Evolutionary conservation across 441 rosid genomes (phyloP).

Genomic region (Populus hybrid): DNA sequence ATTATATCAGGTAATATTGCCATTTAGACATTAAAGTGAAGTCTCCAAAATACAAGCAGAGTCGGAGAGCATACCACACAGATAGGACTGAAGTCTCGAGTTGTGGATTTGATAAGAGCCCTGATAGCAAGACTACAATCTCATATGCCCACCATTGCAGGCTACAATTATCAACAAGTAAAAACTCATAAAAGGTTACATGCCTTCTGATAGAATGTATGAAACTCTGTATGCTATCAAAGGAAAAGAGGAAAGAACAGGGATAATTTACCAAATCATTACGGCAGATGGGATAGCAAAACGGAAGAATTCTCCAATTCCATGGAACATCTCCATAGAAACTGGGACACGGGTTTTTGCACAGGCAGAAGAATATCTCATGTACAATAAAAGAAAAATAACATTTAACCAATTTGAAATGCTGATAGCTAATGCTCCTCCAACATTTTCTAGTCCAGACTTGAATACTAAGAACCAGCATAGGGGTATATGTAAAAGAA

Average conservation of each 20-base stretch:
- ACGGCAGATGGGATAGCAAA: slow-evolving; percentile 74
- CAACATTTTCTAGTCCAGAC: slow-evolving; percentile 44
- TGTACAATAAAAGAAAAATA: slow-evolving; percentile 47
- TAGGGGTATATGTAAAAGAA: slow-evolving; percentile 50
- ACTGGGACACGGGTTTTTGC: slow-evolving; percentile 45
- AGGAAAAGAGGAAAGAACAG: not conserved
- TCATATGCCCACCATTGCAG: slow-evolving; percentile 58
- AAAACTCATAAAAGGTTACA: not conserved
- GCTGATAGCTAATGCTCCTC: slow-evolving; percentile 63
- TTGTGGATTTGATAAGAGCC: slow-evolving; percentile 42
- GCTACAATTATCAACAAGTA: slow-evolving; percentile 18
- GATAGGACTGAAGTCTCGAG: slow-evolving; percentile 51
- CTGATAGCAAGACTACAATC: slow-evolving; percentile 38
- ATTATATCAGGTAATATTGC: not conserved
- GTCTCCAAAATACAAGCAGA: not conserved
- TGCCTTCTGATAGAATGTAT: not conserved
- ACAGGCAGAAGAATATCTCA: slow-evolving; percentile 54
- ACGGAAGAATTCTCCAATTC: slow-evolving; percentile 60
- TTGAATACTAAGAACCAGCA: slow-evolving; percentile 67
- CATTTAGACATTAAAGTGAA: not conserved
- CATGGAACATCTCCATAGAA: slow-evolving; percentile 49
- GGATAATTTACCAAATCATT: slow-evolving; percentile 65
- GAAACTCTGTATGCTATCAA: too few relatives aligned
- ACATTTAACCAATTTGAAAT: slow-evolving; percentile 70
- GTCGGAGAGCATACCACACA: slow-evolving; percentile 29